phyloP scores from a whole-genome alignment of 2,329 filamentous ascomycete species.

The Xylaria multiplex region DNA sequence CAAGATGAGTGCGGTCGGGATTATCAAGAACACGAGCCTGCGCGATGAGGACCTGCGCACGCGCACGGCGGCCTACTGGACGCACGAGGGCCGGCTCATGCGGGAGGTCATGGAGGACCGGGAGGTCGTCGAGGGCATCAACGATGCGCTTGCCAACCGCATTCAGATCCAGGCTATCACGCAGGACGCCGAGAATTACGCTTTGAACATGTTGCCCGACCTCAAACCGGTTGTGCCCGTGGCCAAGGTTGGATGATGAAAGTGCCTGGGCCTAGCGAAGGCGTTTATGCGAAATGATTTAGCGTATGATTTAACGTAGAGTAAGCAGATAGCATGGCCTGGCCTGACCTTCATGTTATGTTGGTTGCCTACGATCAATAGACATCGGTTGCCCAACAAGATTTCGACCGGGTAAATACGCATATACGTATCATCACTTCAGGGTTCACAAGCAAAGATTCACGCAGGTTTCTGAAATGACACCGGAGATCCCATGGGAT shows the following conservation, averaged over 20 bases:
- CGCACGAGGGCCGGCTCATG: constrained; percentile 77
- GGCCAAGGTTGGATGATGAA: constrained; percentile 7
- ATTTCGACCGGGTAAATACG: neutral
- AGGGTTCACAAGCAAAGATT: neutral
- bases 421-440: neutral
- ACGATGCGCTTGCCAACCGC: constrained; percentile 71
- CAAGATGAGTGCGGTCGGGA: constrained; percentile 76
- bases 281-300: neutral
- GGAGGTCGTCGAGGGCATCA: constrained; percentile 77
- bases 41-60: constrained; percentile 77
- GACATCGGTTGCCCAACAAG: neutral
- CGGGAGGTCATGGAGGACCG: constrained; percentile 80
- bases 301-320: neutral
- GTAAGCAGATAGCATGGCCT: neutral
- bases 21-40: constrained; percentile 82
- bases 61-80: constrained; percentile 79
- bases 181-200: constrained; percentile 71
- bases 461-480: neutral
- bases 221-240: constrained; percentile 4
- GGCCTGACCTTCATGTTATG: neutral
- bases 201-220: constrained; percentile 55
- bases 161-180: constrained; percentile 71
- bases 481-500: constrained; percentile 6
- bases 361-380: neutral
- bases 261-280: neutral